Percentiles rank a stretch among this genome's conserved stretches.
These are phyloP conservation scores for Scenedesmus sp. DNA, from an alignment of 163 green algal species.

Conservation along the genomic window DNA sequence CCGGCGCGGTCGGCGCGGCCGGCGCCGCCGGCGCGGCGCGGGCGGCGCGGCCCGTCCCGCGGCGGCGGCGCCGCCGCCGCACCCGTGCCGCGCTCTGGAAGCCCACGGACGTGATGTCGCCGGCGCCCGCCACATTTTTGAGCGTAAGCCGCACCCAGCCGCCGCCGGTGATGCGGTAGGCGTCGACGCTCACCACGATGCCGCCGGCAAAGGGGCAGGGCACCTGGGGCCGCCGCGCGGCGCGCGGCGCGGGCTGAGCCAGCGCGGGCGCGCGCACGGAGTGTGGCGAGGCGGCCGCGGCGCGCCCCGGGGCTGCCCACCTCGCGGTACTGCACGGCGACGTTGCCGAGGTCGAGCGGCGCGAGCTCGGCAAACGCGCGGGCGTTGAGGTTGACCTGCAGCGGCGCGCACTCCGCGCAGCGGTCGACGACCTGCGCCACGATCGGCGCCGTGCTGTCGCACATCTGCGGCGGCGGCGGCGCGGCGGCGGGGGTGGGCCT, in stretches of 20 bases:
- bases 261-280: too few relatives aligned
- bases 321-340: conserved; percentile 2
- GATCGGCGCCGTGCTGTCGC: not conserved
- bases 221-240: conserved; percentile 9
- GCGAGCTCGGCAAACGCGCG: conserved; percentile 4
- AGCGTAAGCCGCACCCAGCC: conserved; percentile 15
- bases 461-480: too few relatives aligned
- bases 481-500: too few relatives aligned
- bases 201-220: conserved; percentile 12
- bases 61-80: too few relatives aligned
- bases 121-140: conserved; percentile 2
- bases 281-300: too few relatives aligned
- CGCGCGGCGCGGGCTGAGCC: not conserved
- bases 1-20: too few relatives aligned
- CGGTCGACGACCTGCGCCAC: conserved; percentile 26
- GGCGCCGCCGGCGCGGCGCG: too few relatives aligned
- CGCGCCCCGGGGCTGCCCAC: too few relatives aligned
- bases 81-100: too few relatives aligned
- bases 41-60: too few relatives aligned
- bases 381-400: conserved; percentile 29
- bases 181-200: conserved; percentile 9
- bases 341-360: not conserved
- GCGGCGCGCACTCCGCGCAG: conserved; percentile 1
- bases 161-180: not conserved
- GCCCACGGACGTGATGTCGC: not conserved